Percentiles rank a stretch among this genome's conserved stretches.
Evolutionary conservation across 768 basidiomycete genomes (phyloP).

Genomic region (Chalciporus pseudorubinellus): DNA sequence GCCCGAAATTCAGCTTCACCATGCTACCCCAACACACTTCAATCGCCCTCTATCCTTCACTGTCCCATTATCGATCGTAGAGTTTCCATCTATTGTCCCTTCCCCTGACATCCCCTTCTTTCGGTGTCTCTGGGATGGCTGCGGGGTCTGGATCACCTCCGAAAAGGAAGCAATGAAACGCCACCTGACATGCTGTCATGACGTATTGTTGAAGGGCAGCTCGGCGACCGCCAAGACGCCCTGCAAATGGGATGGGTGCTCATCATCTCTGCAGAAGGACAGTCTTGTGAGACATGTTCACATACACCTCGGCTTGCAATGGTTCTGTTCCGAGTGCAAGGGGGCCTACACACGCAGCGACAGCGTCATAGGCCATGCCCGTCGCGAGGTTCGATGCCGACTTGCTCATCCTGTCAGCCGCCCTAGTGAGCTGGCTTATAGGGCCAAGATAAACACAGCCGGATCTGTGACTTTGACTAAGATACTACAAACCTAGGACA

Average conservation of each 20-base stretch:
- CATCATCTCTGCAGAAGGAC: not conserved
- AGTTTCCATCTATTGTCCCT: constrained; percentile 1
- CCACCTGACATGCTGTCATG: constrained; percentile 13
- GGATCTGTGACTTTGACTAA: constrained; percentile 19
- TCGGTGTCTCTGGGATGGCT: constrained; percentile 15
- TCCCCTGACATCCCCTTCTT: constrained; percentile 9
- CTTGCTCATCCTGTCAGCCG: constrained; percentile 2
- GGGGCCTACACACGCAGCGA: constrained; percentile 13
- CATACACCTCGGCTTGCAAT: constrained; percentile 14
- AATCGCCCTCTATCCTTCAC: not conserved
- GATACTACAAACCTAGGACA: constrained; percentile 4
- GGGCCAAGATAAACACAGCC: constrained; percentile 1
- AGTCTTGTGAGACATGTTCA: constrained; percentile 18
- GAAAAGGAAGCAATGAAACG: constrained; percentile 10
- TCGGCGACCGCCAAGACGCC: not conserved
- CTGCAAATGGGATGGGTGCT: constrained; percentile 19
- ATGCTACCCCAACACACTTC: not conserved
- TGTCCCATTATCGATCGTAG: constrained; percentile 7
- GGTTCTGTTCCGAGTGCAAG: constrained; percentile 20
- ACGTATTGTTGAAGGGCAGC: constrained; percentile 1
- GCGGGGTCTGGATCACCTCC: constrained; percentile 19
- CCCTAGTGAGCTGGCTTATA: constrained; percentile 17
- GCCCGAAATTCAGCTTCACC: not conserved
- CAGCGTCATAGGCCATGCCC: constrained; percentile 12
- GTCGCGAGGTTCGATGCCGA: constrained; percentile 1